Evolutionary conservation across 2,329 filamentous ascomycete species (phyloP).

Genomic region (Clonostachys chloroleuca): DNA sequence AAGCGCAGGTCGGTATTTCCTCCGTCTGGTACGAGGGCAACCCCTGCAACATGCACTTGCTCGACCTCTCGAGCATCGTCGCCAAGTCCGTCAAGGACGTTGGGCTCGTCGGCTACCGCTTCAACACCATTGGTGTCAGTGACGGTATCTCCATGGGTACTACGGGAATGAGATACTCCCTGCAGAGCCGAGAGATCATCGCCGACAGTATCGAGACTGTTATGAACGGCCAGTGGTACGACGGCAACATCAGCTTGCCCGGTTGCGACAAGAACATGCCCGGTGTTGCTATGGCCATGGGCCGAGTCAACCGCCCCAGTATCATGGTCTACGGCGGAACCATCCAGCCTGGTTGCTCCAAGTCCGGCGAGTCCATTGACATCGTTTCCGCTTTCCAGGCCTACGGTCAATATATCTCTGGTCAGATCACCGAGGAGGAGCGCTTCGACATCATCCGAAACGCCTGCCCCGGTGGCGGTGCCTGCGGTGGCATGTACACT

Average conservation of each 20-base stretch:
- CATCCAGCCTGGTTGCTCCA: constrained; percentile 86
- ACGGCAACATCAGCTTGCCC: constrained; percentile 93
- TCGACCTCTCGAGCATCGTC: constrained; percentile 81
- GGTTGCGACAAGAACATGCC: constrained; percentile 99
- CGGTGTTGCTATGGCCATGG: constrained; percentile 88
- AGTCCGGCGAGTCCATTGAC: constrained; percentile 73
- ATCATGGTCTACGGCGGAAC: constrained; percentile 98
- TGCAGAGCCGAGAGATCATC: constrained; percentile 94
- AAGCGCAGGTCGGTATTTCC: constrained; percentile 95
- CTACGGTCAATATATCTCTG: constrained; percentile 90
- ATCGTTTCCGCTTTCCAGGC: constrained; percentile 98
- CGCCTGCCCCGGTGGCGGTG: constrained; percentile 65
- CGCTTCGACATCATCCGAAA: constrained; percentile 93
- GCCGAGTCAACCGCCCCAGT: constrained; percentile 86
- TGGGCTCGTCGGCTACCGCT: constrained; percentile 87
- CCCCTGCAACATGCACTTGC: constrained; percentile 98
- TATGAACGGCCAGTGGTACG: constrained; percentile 98
- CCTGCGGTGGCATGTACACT: constrained; percentile 86
- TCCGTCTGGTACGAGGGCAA: constrained; percentile 98
- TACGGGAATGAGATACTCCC: constrained; percentile 89
- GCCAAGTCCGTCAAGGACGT: constrained; percentile 58
- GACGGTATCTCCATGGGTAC: constrained; percentile 99
- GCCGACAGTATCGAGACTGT: constrained; percentile 98
- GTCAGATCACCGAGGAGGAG: constrained; percentile 85
- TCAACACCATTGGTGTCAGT: constrained; percentile 98